Base-by-base conservation (phyloP, 2,329 filamentous ascomycete species). In the Apiospora malaysiana region DNA sequence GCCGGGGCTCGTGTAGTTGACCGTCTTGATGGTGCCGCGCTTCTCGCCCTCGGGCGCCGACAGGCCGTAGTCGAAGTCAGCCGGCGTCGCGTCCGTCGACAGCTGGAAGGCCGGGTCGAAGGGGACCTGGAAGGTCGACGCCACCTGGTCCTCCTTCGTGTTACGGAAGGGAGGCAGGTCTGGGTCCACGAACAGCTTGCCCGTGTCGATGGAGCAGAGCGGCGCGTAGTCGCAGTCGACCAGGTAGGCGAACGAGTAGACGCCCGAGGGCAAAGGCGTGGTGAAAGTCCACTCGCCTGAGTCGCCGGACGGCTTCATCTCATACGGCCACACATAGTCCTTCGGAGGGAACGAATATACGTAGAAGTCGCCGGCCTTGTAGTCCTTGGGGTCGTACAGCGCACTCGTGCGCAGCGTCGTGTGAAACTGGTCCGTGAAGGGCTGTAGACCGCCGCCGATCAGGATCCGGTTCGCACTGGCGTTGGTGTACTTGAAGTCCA, bases 1-100 rank as follows among this genome's bases (percentile, higher is more conserved):
- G 4, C 77, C 77, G 3, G 77, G 77, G 12, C 76, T 77, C 9
- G 76, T 78, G 73, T 79, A 79, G 71, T 79, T 79, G 56, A 75
- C 77, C 37, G 75, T 73, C 66, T 73, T 71, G 59, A 78, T 56
- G 6, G 73, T 75, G 59, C 77, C 77, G 14, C 75, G 74, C 66
- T 32, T 32, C 32, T 73, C 70, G 10, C 68, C 46, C 4, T 43
- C 10, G 16, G 76, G 73, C 10, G 76, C 75, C 2, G 74, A 71
- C 0, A 78, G 73, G 4, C 73, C 74, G 56, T 75, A 76, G 71
- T 78, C 74, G 68, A 78, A 78, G 70, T 77, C 73, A 46, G 18
- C 46, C 25, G 43, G 46, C 37, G 67, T 40, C 45, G 67, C 27
- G 59, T 70, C 45, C 32, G 68, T 63, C 40, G 68, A 25, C 5